phyloP scores from a whole-genome alignment of 2,329 filamentous ascomycete species.

The Ophiosphaerella narmari region DNA sequence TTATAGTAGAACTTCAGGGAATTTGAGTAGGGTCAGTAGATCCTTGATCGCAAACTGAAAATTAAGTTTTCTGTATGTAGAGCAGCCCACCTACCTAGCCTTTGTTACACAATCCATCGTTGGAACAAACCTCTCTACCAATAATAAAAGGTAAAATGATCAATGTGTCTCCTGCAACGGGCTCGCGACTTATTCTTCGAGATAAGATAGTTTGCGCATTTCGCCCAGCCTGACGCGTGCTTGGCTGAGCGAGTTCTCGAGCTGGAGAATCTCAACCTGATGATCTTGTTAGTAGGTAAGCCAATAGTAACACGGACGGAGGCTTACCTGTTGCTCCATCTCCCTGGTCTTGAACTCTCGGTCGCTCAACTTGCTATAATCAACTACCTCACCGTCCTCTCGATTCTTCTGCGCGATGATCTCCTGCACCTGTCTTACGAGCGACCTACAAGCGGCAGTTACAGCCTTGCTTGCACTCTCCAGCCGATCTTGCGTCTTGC shows the following conservation, averaged over 20 bases:
- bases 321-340: constrained; percentile 98
- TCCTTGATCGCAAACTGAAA: too few species aligned
- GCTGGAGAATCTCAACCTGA: constrained; percentile 93
- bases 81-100: too few species aligned
- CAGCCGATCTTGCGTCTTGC: constrained; percentile 89
- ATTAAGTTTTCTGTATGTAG: too few species aligned
- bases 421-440: constrained; percentile 91
- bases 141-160: too few species aligned
- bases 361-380: constrained; percentile 84
- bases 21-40: too few species aligned
- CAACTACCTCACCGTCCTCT: constrained; percentile 77
- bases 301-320: not conserved
- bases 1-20: too few species aligned
- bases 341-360: constrained; percentile 98
- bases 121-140: too few species aligned
- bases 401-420: constrained; percentile 88
- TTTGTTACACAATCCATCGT: too few species aligned
- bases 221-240: constrained; percentile 86
- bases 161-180: not conserved
- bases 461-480: constrained; percentile 93
- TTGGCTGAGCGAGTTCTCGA: constrained; percentile 82
- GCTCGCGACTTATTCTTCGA: constrained; percentile 35
- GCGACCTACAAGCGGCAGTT: constrained; percentile 79
- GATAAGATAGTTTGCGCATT: constrained; percentile 97
- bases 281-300: constrained; percentile 14